These are phyloP conservation scores for Bacterosira constricta DNA, from an alignment of 108 stramenopile genomes.

Conservation along the genomic window DNA sequence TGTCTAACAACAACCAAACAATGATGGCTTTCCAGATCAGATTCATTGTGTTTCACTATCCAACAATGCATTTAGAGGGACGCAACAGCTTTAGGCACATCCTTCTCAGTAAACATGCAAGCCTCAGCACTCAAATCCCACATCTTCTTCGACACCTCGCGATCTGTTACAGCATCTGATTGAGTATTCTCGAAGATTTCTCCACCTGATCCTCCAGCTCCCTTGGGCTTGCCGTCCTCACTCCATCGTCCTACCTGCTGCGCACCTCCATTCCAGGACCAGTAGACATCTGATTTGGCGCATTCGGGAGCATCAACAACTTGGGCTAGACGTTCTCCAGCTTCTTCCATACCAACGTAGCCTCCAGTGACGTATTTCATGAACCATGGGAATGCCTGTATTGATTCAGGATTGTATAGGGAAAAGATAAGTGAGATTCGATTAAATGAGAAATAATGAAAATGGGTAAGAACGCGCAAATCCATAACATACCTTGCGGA, in stretches of 20 bases:
- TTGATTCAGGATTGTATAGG: slow-evolving; percentile 40
- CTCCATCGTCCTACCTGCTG: slow-evolving; percentile 85
- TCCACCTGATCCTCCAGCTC: slow-evolving; percentile 95
- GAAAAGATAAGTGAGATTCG: background rate
- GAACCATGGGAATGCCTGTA: slow-evolving; percentile 74
- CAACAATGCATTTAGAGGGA: background rate
- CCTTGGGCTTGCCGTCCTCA: slow-evolving; percentile 78
- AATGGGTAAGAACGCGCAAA: background rate
- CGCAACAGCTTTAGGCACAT: slow-evolving; percentile 66
- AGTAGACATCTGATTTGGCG: slow-evolving; percentile 91
- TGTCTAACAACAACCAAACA: no score
- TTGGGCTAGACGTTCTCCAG: slow-evolving; percentile 89
- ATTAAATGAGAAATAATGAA: background rate
- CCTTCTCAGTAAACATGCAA: slow-evolving; percentile 76
- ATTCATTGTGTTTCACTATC: no score
- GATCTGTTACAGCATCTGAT: slow-evolving; percentile 86
- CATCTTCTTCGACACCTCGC: slow-evolving; percentile 77
- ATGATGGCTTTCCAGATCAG: no score
- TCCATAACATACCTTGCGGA: slow-evolving; percentile 69
- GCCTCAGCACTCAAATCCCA: slow-evolving; percentile 87
- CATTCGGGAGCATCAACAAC: slow-evolving; percentile 86
- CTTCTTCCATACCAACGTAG: slow-evolving; percentile 91
- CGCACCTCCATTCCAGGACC: slow-evolving; percentile 97
- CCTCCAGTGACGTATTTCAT: slow-evolving; percentile 93
- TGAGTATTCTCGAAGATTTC: slow-evolving; percentile 93